Conservation (phyloP, 306 rosid species). For the Calophaca sinica region DNA sequence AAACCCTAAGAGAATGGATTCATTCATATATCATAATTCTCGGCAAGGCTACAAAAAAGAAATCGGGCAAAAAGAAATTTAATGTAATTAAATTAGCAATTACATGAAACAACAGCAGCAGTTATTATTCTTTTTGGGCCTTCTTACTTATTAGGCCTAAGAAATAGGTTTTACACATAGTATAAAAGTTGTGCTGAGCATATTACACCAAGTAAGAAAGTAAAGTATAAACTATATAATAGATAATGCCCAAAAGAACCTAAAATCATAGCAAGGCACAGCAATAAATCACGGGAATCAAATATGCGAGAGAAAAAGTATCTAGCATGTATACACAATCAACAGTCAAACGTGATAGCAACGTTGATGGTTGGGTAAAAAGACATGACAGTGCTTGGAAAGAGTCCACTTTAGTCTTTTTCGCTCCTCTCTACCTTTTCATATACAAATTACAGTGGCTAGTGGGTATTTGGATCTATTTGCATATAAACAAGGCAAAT, state of each 20-base stretch:
- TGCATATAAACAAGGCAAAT: constrained; percentile 30
- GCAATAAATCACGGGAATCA: not conserved
- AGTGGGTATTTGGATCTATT: constrained; percentile 7
- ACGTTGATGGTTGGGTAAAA: not conserved
- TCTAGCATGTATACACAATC: constrained; percentile 14
- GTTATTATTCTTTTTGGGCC: constrained; percentile 13
- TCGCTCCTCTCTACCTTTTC: constrained; percentile 1
- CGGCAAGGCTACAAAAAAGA: constrained; percentile 16
- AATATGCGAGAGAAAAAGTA: constrained; percentile 1
- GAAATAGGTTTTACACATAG: not conserved
- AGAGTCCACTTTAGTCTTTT: not conserved
- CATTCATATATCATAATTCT: constrained; percentile 17
- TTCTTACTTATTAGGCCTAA: not conserved
- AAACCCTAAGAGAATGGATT: constrained; percentile 25
- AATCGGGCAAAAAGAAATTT: constrained; percentile 14
- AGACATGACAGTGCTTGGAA: not conserved
- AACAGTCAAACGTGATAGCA: not conserved
- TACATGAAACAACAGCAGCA: constrained; percentile 11
- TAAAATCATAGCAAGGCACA: constrained; percentile 8
- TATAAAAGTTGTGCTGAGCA: not conserved
- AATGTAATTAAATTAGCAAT: constrained; percentile 13
- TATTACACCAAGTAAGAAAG: not conserved
- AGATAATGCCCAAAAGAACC: not conserved
- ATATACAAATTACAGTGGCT: constrained; percentile 4
- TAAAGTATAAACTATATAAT: not conserved